A percentile compares a stretch with the other conserved stretches of the same genome.
Conservation (phyloP, 208 protist genomes). For the Crithidia thermophila region DNA sequence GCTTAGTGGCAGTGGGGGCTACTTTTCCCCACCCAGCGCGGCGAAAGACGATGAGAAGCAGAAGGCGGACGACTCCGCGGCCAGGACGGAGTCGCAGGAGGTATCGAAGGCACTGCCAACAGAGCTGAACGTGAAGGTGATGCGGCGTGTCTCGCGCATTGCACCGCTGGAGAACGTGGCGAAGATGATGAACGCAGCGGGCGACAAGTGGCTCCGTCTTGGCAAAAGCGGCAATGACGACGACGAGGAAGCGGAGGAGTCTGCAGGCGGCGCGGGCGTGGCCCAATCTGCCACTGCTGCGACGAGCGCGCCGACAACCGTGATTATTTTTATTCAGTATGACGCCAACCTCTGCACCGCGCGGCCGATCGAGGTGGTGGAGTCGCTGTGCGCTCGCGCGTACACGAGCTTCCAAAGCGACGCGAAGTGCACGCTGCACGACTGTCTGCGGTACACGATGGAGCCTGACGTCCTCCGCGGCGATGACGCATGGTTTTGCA, state of each 20-base stretch:
- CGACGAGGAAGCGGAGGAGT: constrained; percentile 3
- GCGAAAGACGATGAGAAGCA: neutral
- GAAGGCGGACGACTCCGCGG: neutral
- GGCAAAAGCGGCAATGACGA: neutral
- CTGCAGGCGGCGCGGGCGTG: neutral
- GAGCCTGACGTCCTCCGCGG: constrained; percentile 60
- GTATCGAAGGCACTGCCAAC: neutral
- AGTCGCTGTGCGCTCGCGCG: constrained; percentile 10
- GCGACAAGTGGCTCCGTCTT: constrained; percentile 8
- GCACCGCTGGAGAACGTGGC: constrained; percentile 14
- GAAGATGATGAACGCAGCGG: constrained; percentile 10
- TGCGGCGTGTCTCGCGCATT: constrained; percentile 18
- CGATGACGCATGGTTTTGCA: constrained; percentile 76
- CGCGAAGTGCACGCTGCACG: constrained; percentile 42
- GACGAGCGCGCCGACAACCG: constrained; percentile 1
- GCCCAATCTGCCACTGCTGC: neutral
- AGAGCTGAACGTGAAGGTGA: constrained; percentile 9
- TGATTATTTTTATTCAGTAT: constrained; percentile 30
- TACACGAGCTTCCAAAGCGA: constrained; percentile 22
- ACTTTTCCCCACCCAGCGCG: constrained; percentile 1
- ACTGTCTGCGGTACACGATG: constrained; percentile 45
- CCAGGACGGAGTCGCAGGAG: neutral
- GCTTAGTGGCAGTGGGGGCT: constrained; percentile 10
- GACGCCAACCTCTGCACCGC: constrained; percentile 8
- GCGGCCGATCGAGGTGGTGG: constrained; percentile 5